phyloP scores from a whole-genome alignment of 208 protist species.

The Acanthamoeba culbertsoni region DNA sequence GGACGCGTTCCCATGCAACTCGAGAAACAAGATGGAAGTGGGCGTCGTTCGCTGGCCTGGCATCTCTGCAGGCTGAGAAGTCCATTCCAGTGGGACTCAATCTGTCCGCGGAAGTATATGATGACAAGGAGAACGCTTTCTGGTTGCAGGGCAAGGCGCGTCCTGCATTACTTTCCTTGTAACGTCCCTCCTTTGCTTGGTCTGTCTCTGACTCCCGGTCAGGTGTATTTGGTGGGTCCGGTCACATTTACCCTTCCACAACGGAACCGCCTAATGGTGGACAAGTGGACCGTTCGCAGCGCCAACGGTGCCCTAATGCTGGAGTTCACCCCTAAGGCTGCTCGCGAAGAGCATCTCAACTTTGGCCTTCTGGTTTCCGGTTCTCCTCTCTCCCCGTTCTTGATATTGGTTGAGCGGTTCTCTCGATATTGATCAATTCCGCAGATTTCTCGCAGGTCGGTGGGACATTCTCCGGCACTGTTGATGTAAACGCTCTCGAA shows the following conservation, averaged over 20 bases:
- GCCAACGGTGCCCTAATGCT: background rate
- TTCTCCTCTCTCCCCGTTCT: background rate
- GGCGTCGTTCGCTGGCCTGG: background rate
- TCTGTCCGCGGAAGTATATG: constrained; percentile 6
- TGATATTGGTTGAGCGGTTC: background rate
- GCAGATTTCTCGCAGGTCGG: constrained; percentile 13
- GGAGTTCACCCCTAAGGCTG: background rate
- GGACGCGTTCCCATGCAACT: background rate
- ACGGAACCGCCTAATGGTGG: background rate
- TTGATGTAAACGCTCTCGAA: background rate
- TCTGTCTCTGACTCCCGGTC: background rate
- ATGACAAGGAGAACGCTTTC: background rate
- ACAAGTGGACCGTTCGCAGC: constrained; percentile 29
- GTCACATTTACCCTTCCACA: background rate
- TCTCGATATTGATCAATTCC: too few relatives aligned
- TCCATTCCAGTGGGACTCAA: constrained; percentile 3
- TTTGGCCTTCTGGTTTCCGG: background rate
- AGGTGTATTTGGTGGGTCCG: background rate
- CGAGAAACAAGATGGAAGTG: constrained; percentile 7
- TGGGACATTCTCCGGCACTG: background rate
- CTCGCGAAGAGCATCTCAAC: background rate
- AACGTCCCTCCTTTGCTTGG: background rate
- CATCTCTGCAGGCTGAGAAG: background rate
- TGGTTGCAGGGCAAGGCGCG: background rate
- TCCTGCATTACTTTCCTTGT: background rate